Conservation (phyloP, 805 yeast genomes). For the Sugiyamaella mastotermitis region DNA sequence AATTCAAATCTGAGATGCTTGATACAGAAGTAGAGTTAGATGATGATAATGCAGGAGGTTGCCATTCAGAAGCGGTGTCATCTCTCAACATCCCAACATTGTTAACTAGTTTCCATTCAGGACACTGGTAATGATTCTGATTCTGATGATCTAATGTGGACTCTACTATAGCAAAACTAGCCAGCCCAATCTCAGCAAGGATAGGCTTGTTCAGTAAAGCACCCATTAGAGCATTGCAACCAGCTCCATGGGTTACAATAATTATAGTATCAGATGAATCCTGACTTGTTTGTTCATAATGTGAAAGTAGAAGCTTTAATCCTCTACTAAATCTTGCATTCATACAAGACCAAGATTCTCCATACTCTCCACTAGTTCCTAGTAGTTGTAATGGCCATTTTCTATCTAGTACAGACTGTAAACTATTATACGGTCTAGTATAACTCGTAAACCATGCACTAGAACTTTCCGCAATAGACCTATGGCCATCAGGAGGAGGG, state of each 20-base stretch:
- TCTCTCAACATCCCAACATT: neutral
- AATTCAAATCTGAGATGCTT: neutral
- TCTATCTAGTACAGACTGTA: slow-evolving; percentile 17
- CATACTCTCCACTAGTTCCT: slow-evolving; percentile 31
- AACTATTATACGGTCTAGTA: too few relatives aligned
- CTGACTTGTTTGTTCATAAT: slow-evolving; percentile 14
- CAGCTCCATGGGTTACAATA: slow-evolving; percentile 35
- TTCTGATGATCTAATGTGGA: neutral
- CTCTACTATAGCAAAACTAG: slow-evolving; percentile 17
- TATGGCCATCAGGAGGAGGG: slow-evolving; percentile 33
- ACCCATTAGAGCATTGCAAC: slow-evolving; percentile 34
- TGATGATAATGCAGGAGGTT: slow-evolving; percentile 3
- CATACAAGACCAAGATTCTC: slow-evolving; percentile 34
- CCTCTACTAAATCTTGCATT: slow-evolving; percentile 28
- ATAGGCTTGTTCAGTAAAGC: slow-evolving; percentile 27
- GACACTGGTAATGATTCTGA: neutral
- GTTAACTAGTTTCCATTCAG: neutral
- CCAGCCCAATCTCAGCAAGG: slow-evolving; percentile 27
- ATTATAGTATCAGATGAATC: slow-evolving; percentile 18
- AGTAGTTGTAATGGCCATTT: slow-evolving; percentile 23
- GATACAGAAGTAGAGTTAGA: slow-evolving; percentile 2
- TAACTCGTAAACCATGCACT: slow-evolving; percentile 21
- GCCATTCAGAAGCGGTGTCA: neutral
- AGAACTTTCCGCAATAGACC: slow-evolving; percentile 24
- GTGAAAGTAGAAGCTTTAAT: slow-evolving; percentile 20